Conservation (phyloP, 768 basidiomycete species). For the Phaffia australis region DNA sequence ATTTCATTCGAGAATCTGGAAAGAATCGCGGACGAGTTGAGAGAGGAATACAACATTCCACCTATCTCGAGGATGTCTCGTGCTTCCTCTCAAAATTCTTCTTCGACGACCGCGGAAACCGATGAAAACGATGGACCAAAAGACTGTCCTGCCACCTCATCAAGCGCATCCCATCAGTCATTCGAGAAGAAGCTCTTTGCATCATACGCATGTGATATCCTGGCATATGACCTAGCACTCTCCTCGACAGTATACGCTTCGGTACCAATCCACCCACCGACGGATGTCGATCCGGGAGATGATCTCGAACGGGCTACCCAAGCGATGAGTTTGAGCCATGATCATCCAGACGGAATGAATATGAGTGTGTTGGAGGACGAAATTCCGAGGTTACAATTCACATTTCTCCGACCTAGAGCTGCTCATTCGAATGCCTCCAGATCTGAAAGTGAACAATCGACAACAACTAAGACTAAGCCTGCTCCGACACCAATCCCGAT, state of each 20-base stretch:
- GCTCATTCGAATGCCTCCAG: background rate
- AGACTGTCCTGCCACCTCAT: too few relatives aligned
- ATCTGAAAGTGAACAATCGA: background rate
- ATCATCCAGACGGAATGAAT: background rate
- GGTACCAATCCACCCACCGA: background rate
- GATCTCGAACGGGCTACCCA: slow-evolving; percentile 24
- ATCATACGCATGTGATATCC: slow-evolving; percentile 6
- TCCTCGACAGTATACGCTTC: slow-evolving; percentile 12
- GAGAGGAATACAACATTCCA: too few relatives aligned
- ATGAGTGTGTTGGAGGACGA: background rate
- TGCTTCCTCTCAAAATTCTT: too few relatives aligned
- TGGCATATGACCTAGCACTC: slow-evolving; percentile 20
- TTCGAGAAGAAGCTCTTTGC: background rate
- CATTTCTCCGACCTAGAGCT: slow-evolving; percentile 8
- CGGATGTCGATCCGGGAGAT: slow-evolving; percentile 5
- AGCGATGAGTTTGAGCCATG: slow-evolving; percentile 5
- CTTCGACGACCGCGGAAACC: too few relatives aligned
- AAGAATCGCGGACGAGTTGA: too few relatives aligned
- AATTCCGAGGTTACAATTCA: slow-evolving; percentile 10
- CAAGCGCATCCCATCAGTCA: too few relatives aligned
- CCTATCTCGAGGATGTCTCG: too few relatives aligned
- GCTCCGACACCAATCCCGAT: background rate
- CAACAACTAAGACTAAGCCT: background rate
- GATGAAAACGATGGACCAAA: too few relatives aligned
- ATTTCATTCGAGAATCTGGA: too few relatives aligned